A percentile compares a stretch with the other conserved stretches of the same genome.
These are phyloP conservation scores for Backusella tarrabulga DNA, from an alignment of 192 early-diverging fungal genomes.

Conservation along the genomic window DNA sequence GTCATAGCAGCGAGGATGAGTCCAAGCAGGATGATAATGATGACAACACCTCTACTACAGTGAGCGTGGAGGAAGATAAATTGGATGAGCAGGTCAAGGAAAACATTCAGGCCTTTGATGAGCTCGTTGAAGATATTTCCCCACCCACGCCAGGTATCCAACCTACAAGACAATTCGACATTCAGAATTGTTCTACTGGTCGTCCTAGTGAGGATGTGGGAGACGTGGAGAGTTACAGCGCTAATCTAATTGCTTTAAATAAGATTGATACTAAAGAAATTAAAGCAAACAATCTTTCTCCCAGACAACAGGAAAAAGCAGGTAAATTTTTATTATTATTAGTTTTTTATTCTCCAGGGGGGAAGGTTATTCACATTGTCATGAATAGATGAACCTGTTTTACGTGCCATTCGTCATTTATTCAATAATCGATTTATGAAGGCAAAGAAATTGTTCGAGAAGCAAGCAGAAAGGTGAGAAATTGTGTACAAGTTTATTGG, in stretches of 20 bases:
- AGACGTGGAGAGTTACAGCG: constrained; percentile 7
- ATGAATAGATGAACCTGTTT: constrained; percentile 26
- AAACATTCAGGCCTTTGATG: background rate
- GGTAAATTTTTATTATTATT: constrained; percentile 11
- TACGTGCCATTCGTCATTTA: constrained; percentile 37
- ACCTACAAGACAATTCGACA: constrained; percentile 5
- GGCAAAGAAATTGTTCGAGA: constrained; percentile 48
- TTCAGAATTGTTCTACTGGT: background rate
- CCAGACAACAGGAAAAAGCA: constrained; percentile 29
- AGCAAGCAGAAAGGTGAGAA: constrained; percentile 39
- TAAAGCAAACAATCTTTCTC: constrained; percentile 23
- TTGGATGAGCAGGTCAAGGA: background rate
- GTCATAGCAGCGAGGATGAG: background rate
- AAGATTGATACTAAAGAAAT: constrained; percentile 25
- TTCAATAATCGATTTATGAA: constrained; percentile 56
- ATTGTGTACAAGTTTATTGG: background rate
- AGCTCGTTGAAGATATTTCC: constrained; percentile 6
- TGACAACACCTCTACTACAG: background rate
- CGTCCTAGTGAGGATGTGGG: constrained; percentile 13
- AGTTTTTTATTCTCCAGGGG: background rate
- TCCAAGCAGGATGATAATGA: background rate
- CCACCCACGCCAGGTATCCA: constrained; percentile 33
- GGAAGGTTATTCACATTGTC: background rate
- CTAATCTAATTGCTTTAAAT: constrained; percentile 18
- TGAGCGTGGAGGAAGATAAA: background rate